Percentiles rank a stretch among this genome's conserved stretches.
These are phyloP conservation scores for Tetracentron sinense DNA, from an alignment of 164 flowering plant genomes.

Conservation along the genomic window DNA sequence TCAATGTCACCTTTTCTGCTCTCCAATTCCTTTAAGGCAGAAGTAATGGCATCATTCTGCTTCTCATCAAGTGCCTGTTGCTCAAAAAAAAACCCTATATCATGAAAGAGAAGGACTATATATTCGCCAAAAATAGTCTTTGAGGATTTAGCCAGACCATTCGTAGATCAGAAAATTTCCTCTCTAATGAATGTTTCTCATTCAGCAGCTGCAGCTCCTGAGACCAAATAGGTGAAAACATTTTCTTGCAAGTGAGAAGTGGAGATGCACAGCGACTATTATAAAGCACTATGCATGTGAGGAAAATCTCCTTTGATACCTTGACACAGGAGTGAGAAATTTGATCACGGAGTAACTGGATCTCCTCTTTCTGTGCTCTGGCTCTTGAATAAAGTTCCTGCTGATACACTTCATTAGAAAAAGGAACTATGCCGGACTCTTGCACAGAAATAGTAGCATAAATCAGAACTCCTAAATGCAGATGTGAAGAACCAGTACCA, in stretches of 20 bases:
- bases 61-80: slow-evolving; percentile 75
- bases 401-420: slow-evolving; percentile 1
- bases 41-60: slow-evolving; percentile 58
- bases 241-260: slow-evolving; percentile 7
- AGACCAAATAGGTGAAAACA: neutral
- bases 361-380: slow-evolving; percentile 60
- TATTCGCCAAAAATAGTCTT: neutral
- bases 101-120: neutral
- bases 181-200: slow-evolving; percentile 76
- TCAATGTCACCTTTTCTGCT: slow-evolving; percentile 73
- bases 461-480: neutral
- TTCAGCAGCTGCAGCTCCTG: slow-evolving; percentile 74
- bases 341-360: slow-evolving; percentile 55
- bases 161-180: slow-evolving; percentile 67
- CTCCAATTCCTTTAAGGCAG: slow-evolving; percentile 63
- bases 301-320: slow-evolving; percentile 32
- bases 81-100: slow-evolving; percentile 13
- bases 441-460: neutral
- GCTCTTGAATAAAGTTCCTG: slow-evolving; percentile 60
- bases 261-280: neutral
- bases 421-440: slow-evolving; percentile 4
- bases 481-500: slow-evolving; percentile 34
- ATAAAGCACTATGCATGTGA: slow-evolving; percentile 1
- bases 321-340: slow-evolving; percentile 55
- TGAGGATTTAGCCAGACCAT: slow-evolving; percentile 51